Evolutionary conservation across 805 yeast species (phyloP).

Genomic region (Candida fluviatilis): DNA sequence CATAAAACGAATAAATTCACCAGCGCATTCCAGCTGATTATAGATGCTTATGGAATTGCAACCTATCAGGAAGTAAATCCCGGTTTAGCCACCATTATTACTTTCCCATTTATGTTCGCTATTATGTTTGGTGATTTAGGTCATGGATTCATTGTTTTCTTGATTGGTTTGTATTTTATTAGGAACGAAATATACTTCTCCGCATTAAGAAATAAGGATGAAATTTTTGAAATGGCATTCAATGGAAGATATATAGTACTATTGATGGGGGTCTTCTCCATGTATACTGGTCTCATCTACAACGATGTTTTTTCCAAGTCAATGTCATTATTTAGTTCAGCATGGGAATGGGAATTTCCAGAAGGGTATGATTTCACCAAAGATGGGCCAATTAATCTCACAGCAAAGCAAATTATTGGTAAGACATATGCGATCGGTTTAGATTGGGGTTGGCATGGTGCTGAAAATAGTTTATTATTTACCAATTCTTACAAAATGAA

Average conservation of each 20-base stretch:
- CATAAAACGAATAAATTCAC: constrained; percentile 95
- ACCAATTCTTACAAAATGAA: constrained; percentile 98
- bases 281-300: constrained; percentile 91
- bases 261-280: constrained; percentile 91
- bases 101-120: constrained; percentile 98
- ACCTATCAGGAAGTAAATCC: constrained; percentile 94
- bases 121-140: constrained; percentile 99
- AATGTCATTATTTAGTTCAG: constrained; percentile 80
- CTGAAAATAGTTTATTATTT: constrained; percentile 86
- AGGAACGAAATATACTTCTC: constrained; percentile 69
- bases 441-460: constrained; percentile 96
- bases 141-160: constrained; percentile 80
- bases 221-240: constrained; percentile 94
- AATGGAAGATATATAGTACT: constrained; percentile 87
- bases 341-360: constrained; percentile 88
- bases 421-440: constrained; percentile 79
- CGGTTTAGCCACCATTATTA: constrained; percentile 88
- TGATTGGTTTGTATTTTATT: constrained; percentile 70
- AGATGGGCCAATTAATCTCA: constrained; percentile 47
- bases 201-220: constrained; percentile 66
- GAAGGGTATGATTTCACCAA: constrained; percentile 63
- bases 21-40: constrained; percentile 85
- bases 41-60: constrained; percentile 94
- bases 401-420: constrained; percentile 37
- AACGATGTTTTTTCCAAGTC: constrained; percentile 92